Evolutionary conservation across 768 basidiomycete genomes (phyloP).

Genomic region (Lactarius evosmus): DNA sequence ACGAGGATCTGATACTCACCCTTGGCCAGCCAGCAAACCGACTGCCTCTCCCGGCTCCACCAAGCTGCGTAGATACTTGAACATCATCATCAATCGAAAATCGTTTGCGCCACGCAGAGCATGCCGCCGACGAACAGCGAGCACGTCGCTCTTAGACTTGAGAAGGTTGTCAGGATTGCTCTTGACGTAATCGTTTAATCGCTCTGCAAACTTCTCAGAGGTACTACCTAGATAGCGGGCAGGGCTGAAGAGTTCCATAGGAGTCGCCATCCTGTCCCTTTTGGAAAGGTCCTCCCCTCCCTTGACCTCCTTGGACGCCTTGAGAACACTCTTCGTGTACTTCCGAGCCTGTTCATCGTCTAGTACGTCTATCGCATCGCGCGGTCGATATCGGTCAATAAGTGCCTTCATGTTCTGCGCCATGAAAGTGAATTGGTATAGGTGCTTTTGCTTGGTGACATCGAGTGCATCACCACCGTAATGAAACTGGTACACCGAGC

Average conservation of each 20-base stretch:
- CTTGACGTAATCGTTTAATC: conserved; percentile 74
- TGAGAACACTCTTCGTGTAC: conserved; percentile 90
- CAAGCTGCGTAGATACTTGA: conserved; percentile 89
- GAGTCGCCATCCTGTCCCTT: conserved; percentile 64
- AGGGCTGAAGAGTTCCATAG: conserved; percentile 73
- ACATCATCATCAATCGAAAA: conserved; percentile 83
- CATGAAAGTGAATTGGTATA: conserved; percentile 91
- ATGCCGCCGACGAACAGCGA: conserved; percentile 44
- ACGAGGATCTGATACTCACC: conserved; percentile 49
- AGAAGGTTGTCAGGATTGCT: conserved; percentile 61
- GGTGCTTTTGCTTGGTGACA: conserved; percentile 95
- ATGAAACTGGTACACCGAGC: conserved; percentile 90
- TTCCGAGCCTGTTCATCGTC: conserved; percentile 63
- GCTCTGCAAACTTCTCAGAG: conserved; percentile 85
- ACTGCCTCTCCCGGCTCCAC: conserved; percentile 99
- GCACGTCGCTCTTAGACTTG: conserved; percentile 42
- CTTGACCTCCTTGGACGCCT: conserved; percentile 53
- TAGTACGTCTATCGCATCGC: conserved; percentile 51
- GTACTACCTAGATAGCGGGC: conserved; percentile 81
- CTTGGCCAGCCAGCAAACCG: conserved; percentile 93
- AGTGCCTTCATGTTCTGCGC: conserved; percentile 81
- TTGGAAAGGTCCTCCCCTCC: conserved; percentile 44
- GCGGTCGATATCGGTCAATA: conserved; percentile 66
- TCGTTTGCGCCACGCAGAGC: conserved; percentile 47
- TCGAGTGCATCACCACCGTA: conserved; percentile 97